Base-by-base conservation (phyloP, 2,329 filamentous ascomycete species). In the Aspergillus persii region DNA sequence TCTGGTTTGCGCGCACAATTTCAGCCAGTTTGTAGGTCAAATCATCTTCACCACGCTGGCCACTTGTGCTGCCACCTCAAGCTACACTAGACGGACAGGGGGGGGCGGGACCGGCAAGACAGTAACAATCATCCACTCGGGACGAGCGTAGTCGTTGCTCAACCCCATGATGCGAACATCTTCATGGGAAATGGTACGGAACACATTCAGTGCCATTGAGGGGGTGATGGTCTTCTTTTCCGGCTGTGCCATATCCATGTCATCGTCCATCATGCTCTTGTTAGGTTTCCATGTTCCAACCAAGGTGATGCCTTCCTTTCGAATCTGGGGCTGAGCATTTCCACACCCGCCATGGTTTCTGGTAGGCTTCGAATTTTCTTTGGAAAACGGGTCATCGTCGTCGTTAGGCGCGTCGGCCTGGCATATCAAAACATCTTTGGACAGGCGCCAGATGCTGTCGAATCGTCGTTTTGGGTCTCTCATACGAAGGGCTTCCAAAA, bases 1-100 rank as follows among this genome's bases (percentile, higher is more conserved):
- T 97, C 68, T 90, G 89, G 79, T 99, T 99, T 68, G 95, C 94
- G 66, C 95, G 92, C 68, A 99, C 95, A 70, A 99, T 97, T 77
- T 99, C 95, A 70, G 93, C 93, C 33, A 99, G 83, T 80, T 99
- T 99, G 85, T 97, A 99, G 0, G 95, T 99, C 84, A 99, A 85
- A 83, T 99, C 96, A 76, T 99, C 95, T 79, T 99, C 95, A 73
- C 95, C 95, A 63, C 95, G 90, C 82, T 94, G 88, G 63, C 95
- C 95, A 66, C 91, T 91, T 55, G 91, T 90, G 48, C 92, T 96
- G 54, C 95, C 93, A 71, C 98, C 96, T 80, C 94, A 26, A 94
- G 96, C 68, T n/a, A 99, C 96, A 83, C 92, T 97, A 4, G 95
- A 56, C 95, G 90, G 41, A 99, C 96, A 3, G 95, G 93, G 51